These are phyloP conservation scores for Suillus variegatus DNA, from an alignment of 768 basidiomycete genomes.

Conservation along the genomic window DNA sequence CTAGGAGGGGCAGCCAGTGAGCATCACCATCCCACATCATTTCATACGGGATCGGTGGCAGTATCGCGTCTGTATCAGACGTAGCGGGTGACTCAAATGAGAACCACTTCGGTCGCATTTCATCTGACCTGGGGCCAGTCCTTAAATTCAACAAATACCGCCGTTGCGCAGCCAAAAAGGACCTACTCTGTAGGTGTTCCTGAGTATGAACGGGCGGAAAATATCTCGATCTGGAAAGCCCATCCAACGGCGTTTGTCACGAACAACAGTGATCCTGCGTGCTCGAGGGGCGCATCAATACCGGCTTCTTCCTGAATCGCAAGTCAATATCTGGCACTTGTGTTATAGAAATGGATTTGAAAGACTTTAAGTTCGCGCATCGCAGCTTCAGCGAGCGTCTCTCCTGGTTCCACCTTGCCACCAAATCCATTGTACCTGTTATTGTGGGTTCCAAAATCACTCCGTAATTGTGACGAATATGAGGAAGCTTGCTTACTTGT, in stretches of 20 bases:
- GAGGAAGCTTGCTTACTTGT: constrained; percentile 41
- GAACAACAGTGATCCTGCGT: constrained; percentile 70
- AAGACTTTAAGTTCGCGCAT: constrained; percentile 67
- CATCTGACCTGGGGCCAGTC: constrained; percentile 63
- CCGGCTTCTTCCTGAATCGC: constrained; percentile 77
- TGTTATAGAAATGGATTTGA: not conserved
- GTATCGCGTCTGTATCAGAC: constrained; percentile 1
- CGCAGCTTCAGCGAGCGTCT: constrained; percentile 71
- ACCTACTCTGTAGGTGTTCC: constrained; percentile 70
- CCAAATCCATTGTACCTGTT: constrained; percentile 88
- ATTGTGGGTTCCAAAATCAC: constrained; percentile 1
- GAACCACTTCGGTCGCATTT: constrained; percentile 89
- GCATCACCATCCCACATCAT: constrained; percentile 63
- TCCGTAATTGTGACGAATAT: not conserved
- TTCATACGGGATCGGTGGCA: constrained; percentile 56
- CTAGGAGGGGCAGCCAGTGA: constrained; percentile 69
- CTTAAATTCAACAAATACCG: not conserved
- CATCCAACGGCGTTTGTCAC: constrained; percentile 50
- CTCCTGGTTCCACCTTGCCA: constrained; percentile 80
- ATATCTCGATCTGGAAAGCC: constrained; percentile 75
- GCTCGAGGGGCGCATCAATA: constrained; percentile 61
- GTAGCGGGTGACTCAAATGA: constrained; percentile 20
- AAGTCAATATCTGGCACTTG: not conserved
- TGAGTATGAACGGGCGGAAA: constrained; percentile 58
- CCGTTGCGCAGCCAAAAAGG: not conserved